A percentile compares a stretch with the other conserved stretches of the same genome.
Evolutionary conservation across 108 stramenopile genomes (phyloP).

Genomic region (Conticribra guillardii): DNA sequence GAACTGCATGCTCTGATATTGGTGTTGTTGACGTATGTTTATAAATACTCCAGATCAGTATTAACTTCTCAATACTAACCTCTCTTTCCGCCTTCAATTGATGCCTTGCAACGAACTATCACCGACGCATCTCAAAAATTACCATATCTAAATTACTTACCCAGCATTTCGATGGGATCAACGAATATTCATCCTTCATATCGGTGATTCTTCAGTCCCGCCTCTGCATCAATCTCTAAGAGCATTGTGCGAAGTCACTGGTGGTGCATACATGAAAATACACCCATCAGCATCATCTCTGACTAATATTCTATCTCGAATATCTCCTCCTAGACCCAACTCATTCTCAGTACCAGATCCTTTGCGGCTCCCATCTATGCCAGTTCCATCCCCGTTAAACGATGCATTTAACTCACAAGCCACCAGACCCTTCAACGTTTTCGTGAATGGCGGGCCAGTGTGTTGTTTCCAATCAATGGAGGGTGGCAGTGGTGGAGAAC

Average conservation of each 20-base stretch:
- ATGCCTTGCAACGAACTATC: no score
- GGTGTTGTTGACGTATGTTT: no score
- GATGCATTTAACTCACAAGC: background rate
- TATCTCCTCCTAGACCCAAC: slow-evolving; percentile 58
- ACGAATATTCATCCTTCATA: slow-evolving; percentile 74
- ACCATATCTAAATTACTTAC: no score
- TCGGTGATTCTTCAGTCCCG: slow-evolving; percentile 56
- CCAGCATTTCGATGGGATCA: slow-evolving; percentile 86
- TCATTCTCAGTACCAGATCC: slow-evolving; percentile 58
- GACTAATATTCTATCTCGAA: slow-evolving; percentile 46
- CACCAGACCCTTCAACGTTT: slow-evolving; percentile 24
- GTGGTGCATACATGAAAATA: slow-evolving; percentile 67
- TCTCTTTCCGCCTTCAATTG: no score
- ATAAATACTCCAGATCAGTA: no score
- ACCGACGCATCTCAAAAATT: no score
- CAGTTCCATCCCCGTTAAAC: slow-evolving; percentile 10
- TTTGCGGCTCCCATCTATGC: slow-evolving; percentile 34
- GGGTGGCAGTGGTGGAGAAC: slow-evolving; percentile 34
- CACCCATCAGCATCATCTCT: slow-evolving; percentile 46
- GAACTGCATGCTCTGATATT: no score
- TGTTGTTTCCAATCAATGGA: slow-evolving; percentile 75
- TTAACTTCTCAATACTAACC: no score
- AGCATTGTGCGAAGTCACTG: slow-evolving; percentile 85
- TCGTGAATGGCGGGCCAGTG: slow-evolving; percentile 78
- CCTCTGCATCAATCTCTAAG: slow-evolving; percentile 69